These are phyloP conservation scores for Sinapis alba DNA, from an alignment of 441 rosid genomes.

Conservation along the genomic window DNA sequence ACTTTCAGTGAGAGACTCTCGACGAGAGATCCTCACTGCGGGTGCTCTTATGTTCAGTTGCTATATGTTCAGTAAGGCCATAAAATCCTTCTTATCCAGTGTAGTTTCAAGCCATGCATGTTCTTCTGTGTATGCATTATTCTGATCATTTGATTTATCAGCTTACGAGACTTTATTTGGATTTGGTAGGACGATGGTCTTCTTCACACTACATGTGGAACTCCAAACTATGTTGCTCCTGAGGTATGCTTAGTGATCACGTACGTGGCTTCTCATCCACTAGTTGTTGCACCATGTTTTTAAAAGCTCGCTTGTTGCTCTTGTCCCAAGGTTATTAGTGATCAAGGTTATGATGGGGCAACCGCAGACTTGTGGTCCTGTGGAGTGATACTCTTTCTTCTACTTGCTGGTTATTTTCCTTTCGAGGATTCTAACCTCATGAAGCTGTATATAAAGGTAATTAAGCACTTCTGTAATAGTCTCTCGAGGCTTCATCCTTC, in stretches of 20 bases:
- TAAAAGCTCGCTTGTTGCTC: slow-evolving; percentile 12
- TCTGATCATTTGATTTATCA: slow-evolving; percentile 1
- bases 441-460: slow-evolving; percentile 86
- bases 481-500: slow-evolving; percentile 15
- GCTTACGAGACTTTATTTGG: slow-evolving; percentile 40
- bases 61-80: too few relatives aligned
- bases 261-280: slow-evolving; percentile 25
- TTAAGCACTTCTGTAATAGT: slow-evolving; percentile 42
- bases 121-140: neutral
- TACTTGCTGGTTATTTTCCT: slow-evolving; percentile 98
- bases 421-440: slow-evolving; percentile 89
- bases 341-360: slow-evolving; percentile 94
- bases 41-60: too few relatives aligned
- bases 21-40: too few relatives aligned
- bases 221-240: slow-evolving; percentile 97
- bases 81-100: neutral
- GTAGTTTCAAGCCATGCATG: neutral
- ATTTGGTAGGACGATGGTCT: slow-evolving; percentile 88
- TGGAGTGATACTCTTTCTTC: slow-evolving; percentile 95
- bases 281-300: slow-evolving; percentile 17
- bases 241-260: slow-evolving; percentile 74
- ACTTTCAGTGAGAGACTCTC: too few relatives aligned
- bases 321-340: slow-evolving; percentile 83
- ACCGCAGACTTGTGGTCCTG: slow-evolving; percentile 98
- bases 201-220: slow-evolving; percentile 96